Conservation (phyloP, 2,329 filamentous ascomycete species). For the Lachnellula arida region DNA sequence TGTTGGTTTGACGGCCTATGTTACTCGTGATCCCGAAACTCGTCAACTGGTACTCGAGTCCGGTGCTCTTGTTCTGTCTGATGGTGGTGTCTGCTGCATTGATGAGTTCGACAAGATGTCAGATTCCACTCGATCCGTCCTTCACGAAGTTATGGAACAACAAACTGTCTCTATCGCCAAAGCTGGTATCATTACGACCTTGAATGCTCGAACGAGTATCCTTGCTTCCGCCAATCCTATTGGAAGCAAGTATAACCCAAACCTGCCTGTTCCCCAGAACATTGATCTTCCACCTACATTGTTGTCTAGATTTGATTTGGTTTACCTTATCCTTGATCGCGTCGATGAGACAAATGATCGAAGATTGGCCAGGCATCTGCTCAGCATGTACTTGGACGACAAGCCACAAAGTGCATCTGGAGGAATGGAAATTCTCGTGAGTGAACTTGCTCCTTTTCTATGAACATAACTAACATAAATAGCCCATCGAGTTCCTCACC, state of each 20-base stretch:
- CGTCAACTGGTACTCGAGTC: constrained; percentile 70
- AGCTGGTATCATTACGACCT: constrained; percentile 75
- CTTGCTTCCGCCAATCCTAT: constrained; percentile 97
- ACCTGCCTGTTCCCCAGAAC: constrained; percentile 93
- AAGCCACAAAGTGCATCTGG: constrained; percentile 77
- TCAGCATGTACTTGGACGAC: constrained; percentile 96
- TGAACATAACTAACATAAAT: constrained; percentile 27
- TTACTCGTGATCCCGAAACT: constrained; percentile 70
- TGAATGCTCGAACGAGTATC: constrained; percentile 94
- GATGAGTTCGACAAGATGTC: constrained; percentile 81
- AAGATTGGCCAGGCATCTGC: constrained; percentile 82
- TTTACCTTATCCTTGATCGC: constrained; percentile 92
- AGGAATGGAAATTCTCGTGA: constrained; percentile 72
- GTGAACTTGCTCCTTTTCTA: constrained; percentile 31
- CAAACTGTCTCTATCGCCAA: constrained; percentile 76
- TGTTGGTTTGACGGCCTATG: constrained; percentile 72
- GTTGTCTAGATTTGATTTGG: constrained; percentile 91
- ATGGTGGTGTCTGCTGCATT: constrained; percentile 73
- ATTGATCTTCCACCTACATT: constrained; percentile 95
- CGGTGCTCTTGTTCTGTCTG: constrained; percentile 67
- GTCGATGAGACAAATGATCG: constrained; percentile 88
- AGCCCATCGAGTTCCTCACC: constrained; percentile 93
- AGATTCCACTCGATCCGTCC: constrained; percentile 66
- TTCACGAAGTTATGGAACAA: constrained; percentile 80
- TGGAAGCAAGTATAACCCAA: constrained; percentile 94